These are phyloP conservation scores for Leccinum insolens DNA, from an alignment of 1,284 basidiomycete genomes.

Conservation along the genomic window DNA sequence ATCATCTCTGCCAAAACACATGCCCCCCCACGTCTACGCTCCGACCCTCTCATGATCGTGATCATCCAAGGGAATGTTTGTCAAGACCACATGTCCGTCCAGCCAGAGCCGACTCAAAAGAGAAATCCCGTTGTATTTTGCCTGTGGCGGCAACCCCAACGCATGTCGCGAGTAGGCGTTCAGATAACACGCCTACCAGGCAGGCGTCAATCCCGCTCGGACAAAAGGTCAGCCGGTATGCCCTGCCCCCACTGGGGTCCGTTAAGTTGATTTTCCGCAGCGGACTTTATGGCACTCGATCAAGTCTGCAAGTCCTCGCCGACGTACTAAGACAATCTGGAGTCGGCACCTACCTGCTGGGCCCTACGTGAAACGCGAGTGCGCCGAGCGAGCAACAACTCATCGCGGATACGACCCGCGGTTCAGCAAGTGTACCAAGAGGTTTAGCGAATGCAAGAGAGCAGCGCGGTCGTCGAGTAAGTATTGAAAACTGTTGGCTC, in stretches of 20 bases:
- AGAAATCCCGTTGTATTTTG: constrained; percentile 43
- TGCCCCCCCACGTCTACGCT: constrained; percentile 88
- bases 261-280: constrained; percentile 24
- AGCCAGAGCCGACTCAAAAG: constrained; percentile 35
- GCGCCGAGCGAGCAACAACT: constrained; percentile 38
- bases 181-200: constrained; percentile 49
- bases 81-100: constrained; percentile 50
- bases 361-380: constrained; percentile 12
- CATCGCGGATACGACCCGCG: constrained; percentile 38
- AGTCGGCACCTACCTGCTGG: constrained; percentile 46
- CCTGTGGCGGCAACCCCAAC: constrained; percentile 62
- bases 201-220: constrained; percentile 40
- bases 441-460: constrained; percentile 45
- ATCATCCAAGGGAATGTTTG: constrained; percentile 75
- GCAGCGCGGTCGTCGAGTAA: constrained; percentile 39
- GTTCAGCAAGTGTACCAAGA: constrained; percentile 44
- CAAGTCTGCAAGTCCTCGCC: constrained; percentile 39
- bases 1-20: constrained; percentile 79
- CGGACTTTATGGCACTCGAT: constrained; percentile 39
- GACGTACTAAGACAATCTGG: constrained; percentile 46
- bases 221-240: constrained; percentile 40
- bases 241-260: background rate
- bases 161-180: constrained; percentile 57
- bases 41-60: constrained; percentile 78
- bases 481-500: background rate